These are phyloP conservation scores for Podospora comata DNA, from an alignment of 495 filamentous ascomycete genomes.

Conservation along the genomic window DNA sequence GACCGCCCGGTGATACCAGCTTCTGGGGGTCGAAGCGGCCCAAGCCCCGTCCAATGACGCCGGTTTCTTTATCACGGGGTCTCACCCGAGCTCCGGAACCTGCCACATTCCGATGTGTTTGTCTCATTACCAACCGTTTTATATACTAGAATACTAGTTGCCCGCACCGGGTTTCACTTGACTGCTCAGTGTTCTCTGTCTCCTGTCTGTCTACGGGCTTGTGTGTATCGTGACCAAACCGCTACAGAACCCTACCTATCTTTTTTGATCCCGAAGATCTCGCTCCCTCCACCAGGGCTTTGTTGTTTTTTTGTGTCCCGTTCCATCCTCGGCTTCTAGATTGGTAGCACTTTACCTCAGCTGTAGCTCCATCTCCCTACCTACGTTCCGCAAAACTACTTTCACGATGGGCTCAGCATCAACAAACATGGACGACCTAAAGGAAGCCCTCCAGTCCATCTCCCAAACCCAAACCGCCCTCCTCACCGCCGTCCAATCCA, in stretches of 20 bases:
- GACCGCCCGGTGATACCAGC: conserved; percentile 21
- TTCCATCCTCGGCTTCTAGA: not conserved
- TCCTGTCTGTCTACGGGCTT: not conserved
- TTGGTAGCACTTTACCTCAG: not conserved
- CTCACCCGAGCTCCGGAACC: conserved; percentile 19
- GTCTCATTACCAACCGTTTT: not conserved
- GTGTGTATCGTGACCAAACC: not conserved
- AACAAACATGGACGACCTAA: conserved; percentile 48
- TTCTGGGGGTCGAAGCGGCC: not conserved
- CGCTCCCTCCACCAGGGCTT: not conserved
- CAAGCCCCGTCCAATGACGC: conserved; percentile 13
- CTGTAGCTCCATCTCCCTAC: not conserved
- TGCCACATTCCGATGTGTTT: conserved; percentile 15
- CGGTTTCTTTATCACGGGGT: conserved; percentile 23
- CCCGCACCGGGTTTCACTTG: conserved; percentile 9
- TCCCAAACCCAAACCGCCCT: conserved; percentile 57
- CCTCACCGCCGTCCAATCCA: conserved; percentile 58
- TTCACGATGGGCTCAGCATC: conserved; percentile 16
- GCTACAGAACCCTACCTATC: not conserved
- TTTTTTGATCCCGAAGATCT: not conserved
- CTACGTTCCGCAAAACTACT: not conserved
- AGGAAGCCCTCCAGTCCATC: conserved; percentile 50
- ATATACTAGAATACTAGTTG: conserved; percentile 5
- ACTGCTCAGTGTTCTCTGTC: not conserved
- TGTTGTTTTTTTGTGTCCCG: conserved; percentile 8